Evolutionary conservation across 768 basidiomycete species (phyloP).

Genomic region (Hypholoma fasciculare): DNA sequence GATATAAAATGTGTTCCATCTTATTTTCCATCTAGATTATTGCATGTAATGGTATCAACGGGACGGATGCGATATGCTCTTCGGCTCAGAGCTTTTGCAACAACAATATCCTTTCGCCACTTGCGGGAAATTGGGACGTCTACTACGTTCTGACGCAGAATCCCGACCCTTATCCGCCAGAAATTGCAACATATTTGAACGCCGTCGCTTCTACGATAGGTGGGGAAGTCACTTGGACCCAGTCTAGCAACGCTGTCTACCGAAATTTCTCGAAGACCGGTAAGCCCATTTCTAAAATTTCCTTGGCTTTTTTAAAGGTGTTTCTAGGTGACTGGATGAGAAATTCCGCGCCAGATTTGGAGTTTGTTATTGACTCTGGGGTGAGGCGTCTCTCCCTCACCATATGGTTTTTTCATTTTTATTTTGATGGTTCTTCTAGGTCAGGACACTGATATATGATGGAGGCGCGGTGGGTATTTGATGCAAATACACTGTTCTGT

Average conservation of each 20-base stretch:
- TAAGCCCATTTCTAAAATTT: slow-evolving; percentile 11
- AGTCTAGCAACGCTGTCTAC: slow-evolving; percentile 41
- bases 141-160: slow-evolving; percentile 47
- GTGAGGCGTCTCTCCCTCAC: slow-evolving; percentile 19
- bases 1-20: not conserved
- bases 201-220: slow-evolving; percentile 37
- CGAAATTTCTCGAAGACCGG: slow-evolving; percentile 46
- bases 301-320: not conserved
- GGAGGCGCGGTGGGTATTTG: slow-evolving; percentile 51
- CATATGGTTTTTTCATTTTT: no score
- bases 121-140: slow-evolving; percentile 56
- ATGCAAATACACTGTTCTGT: not conserved
- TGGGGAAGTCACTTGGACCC: slow-evolving; percentile 41
- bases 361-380: slow-evolving; percentile 60
- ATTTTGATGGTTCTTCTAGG: slow-evolving; percentile 14
- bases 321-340: slow-evolving; percentile 57
- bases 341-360: slow-evolving; percentile 45
- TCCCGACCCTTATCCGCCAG: slow-evolving; percentile 51
- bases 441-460: slow-evolving; percentile 51
- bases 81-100: slow-evolving; percentile 61
- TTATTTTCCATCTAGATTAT: slow-evolving; percentile 39
- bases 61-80: slow-evolving; percentile 51
- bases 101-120: slow-evolving; percentile 49
- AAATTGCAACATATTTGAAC: slow-evolving; percentile 30
- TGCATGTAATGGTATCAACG: slow-evolving; percentile 45